Base-by-base conservation (phyloP, 352 stramenopile species). In the Bremia lactucae region DNA sequence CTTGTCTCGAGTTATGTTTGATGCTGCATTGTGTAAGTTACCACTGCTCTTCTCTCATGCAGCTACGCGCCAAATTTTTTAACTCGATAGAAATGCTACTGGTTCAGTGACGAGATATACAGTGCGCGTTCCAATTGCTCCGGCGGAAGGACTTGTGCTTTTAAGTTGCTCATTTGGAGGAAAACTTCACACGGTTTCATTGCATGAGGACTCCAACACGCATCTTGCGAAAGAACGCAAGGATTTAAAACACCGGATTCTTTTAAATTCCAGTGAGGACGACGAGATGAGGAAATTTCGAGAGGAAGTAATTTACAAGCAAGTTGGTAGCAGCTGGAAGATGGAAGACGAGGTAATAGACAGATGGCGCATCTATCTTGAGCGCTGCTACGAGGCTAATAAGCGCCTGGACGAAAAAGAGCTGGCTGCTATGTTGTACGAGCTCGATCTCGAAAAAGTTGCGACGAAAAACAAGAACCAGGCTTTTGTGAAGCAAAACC, bases 91-190 rank as follows among this genome's bases (percentile, higher is more conserved):
- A 14, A 16, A 45, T 48, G 14, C 9, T 41, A 4, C 9, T 46
- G n/a, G n/a, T n/a, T 14, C 36, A 81, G 70, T 71, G 23, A 89
- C 79, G 14, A 85, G 75, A 42, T 71, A 71, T 14, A 82, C 87
- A 38, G 60, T 96, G 6, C 72, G 79, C n/a, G 65, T 95, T 19
- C 87, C 87, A 11, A 81, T 95, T 15, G 87, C 83, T 18, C 87
- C 87, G 1, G 70, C 84, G 0, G 82, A 96, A 29, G 86, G 85
- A 2, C 72, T 96, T 18, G 64, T 96, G 5, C 63, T 96, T 31
- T 59, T 83, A 18, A 86, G 72, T 45, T 88, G 74, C 33, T 69
- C 70, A 1, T 94, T 95, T 38, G 78, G 78, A 24, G 75, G 75
- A 14, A 87, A 84, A 42, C 65, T 82, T 21, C 78, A 87, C 56